Percentiles rank a stretch among this genome's conserved stretches.
Conservation (phyloP, 2,329 filamentous ascomycete species). For the Oidium heveae region DNA sequence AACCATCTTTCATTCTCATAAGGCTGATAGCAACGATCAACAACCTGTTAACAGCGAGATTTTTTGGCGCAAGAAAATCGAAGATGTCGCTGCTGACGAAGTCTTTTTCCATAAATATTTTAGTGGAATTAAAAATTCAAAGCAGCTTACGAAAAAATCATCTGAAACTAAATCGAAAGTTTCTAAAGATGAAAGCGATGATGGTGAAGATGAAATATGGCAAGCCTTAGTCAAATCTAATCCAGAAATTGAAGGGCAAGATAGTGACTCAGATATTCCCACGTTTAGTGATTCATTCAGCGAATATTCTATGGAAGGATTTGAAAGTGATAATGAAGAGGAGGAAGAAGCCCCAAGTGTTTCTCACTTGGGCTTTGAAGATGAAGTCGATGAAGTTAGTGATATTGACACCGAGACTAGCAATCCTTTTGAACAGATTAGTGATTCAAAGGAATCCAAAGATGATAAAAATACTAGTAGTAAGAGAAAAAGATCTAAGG, state of each 20-base stretch:
- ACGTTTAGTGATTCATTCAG: constrained; percentile 26
- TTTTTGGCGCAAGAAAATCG: constrained; percentile 80
- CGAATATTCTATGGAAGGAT: constrained; percentile 16
- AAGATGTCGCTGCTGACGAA: constrained; percentile 72
- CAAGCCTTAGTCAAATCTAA: constrained; percentile 62
- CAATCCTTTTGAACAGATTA: neutral
- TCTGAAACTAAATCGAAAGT: constrained; percentile 23
- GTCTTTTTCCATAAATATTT: constrained; percentile 99
- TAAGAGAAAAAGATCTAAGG: constrained; percentile 49
- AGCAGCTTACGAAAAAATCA: constrained; percentile 29
- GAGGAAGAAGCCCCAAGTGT: neutral
- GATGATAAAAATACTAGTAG: constrained; percentile 15
- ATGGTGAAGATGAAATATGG: constrained; percentile 70
- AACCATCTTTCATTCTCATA: constrained; percentile 30
- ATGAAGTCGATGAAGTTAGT: constrained; percentile 15
- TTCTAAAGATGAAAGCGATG: constrained; percentile 19
- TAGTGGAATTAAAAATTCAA: constrained; percentile 40
- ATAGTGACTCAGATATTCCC: constrained; percentile 24
- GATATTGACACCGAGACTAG: constrained; percentile 21
- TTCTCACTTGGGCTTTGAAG: neutral
- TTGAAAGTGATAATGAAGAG: constrained; percentile 13
- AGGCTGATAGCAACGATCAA: constrained; percentile 23
- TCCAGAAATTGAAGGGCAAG: constrained; percentile 46
- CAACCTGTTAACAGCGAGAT: constrained; percentile 55
- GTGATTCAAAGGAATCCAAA: neutral